Percentiles rank a stretch among this genome's conserved stretches.
These are phyloP conservation scores for Avena atlantica DNA, from an alignment of 176 grass and related monocot species.

Conservation along the genomic window DNA sequence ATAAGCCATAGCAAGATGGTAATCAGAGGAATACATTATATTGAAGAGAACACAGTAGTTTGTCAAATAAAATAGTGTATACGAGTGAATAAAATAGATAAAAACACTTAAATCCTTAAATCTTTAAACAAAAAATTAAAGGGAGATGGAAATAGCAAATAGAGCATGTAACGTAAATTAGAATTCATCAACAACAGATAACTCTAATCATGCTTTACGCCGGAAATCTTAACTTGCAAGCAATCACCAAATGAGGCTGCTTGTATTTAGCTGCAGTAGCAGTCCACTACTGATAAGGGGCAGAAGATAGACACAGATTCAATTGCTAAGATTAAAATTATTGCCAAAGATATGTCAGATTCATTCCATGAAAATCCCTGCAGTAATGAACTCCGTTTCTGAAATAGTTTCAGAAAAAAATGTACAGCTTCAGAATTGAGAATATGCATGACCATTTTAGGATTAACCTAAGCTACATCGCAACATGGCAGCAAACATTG, in stretches of 20 bases:
- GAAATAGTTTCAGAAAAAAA: background rate
- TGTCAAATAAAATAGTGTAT: background rate
- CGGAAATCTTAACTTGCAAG: constrained; percentile 4
- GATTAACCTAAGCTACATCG: background rate
- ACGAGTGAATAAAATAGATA: background rate
- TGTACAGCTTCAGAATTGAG: background rate
- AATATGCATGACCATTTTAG: background rate
- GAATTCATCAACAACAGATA: background rate
- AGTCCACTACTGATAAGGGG: background rate
- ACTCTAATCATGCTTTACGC: background rate
- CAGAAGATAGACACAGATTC: background rate
- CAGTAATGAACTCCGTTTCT: background rate
- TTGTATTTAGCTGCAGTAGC: background rate
- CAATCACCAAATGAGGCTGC: background rate
- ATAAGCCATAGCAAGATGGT: background rate
- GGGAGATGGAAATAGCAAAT: background rate
- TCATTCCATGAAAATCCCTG: background rate
- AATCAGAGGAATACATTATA: background rate
- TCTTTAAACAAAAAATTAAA: background rate
- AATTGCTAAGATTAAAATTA: background rate
- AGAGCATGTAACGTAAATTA: background rate
- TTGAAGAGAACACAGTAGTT: background rate
- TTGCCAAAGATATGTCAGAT: background rate
- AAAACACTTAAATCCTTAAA: background rate
- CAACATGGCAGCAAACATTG: background rate